Evolutionary conservation across 2,329 filamentous ascomycete species (phyloP), one percentile per base, ranked within the genome.

Genomic region (Neopestalotiopsis rosae): DNA sequence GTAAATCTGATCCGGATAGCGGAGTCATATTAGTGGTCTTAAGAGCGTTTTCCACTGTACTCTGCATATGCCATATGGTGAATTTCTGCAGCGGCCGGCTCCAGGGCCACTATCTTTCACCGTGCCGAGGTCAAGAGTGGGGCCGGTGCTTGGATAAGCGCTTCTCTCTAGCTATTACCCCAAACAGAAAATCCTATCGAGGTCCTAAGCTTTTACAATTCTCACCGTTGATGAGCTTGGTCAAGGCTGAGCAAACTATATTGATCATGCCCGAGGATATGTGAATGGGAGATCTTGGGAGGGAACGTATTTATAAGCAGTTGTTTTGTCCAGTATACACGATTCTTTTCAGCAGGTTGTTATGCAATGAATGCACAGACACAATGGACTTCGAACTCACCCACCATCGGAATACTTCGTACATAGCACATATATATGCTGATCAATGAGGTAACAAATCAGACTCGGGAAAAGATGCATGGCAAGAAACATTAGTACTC

Each of bases 1-100:
- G 42, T 56, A 49, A 28, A 32, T 38, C 63, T 65, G 52, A 68
- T 20, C 45, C 45, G 45, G 45, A 20, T 52, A 52, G 45, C 45
- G 45, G 45, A 52, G 45, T 20, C 45, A 58, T 52, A 63, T 56
- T 30, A 61, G 57, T 61, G 32, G 57, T 61, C 28, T 30, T 61
- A 61, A 30, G 34, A 38, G 45, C 45, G 45, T 52, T 52, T 52
- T 52, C 45, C 17, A 20, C 20, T 52, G 45, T n/a, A 6, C 45
- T 52, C 17, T 52, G 45, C 45, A 52, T 52, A n/a, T 52, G 45
- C 14, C 3, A 20, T 52, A 38, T 38, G 34, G 34, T 52, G 45
- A 52, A 52, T 52, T 52, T 52, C 45, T 52, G n/a, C n/a, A 17
- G 45, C 45, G 45, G 17, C 28, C 58, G 24, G n/a, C 13, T 13